phyloP scores from a whole-genome alignment of 495 filamentous ascomycete species.

The Penicillium fimorum region DNA sequence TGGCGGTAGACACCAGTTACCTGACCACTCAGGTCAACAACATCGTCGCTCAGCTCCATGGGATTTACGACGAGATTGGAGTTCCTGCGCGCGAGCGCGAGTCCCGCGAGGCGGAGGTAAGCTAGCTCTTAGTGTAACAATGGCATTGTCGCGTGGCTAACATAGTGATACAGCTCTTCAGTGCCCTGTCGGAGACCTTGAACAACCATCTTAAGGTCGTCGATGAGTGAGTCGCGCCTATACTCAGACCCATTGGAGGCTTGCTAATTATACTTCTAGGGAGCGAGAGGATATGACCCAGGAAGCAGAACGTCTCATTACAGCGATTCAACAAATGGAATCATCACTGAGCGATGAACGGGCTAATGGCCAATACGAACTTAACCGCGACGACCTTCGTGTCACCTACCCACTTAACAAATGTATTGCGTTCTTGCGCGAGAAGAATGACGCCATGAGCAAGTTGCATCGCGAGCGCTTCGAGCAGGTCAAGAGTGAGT shows the following conservation, averaged over 20 bases:
- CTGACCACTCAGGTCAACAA: conserved; percentile 90
- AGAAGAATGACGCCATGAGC: conserved; percentile 77
- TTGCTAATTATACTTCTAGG: conserved; percentile 34
- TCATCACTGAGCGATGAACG: conserved; percentile 76
- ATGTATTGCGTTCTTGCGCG: conserved; percentile 75
- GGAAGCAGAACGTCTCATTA: conserved; percentile 83
- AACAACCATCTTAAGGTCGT: conserved; percentile 80
- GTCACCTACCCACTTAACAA: conserved; percentile 76
- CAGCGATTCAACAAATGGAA: conserved; percentile 89
- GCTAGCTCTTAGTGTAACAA: conserved; percentile 16
- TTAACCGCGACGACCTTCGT: conserved; percentile 63
- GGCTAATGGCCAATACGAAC: conserved; percentile 56
- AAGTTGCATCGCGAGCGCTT: conserved; percentile 84
- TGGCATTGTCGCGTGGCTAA: conserved; percentile 7
- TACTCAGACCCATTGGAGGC: conserved; percentile 1
- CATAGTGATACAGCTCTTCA: conserved; percentile 63
- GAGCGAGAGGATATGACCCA: conserved; percentile 87
- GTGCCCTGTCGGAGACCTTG: conserved; percentile 80
- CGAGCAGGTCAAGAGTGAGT: conserved; percentile 89
- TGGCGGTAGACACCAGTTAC: conserved; percentile 89
- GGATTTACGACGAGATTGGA: conserved; percentile 94
- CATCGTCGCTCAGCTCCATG: conserved; percentile 86
- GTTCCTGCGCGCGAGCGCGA: conserved; percentile 88
- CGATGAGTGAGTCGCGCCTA: conserved; percentile 52
- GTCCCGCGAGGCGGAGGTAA: conserved; percentile 78